These are phyloP conservation scores for Trichosporon coremiiforme DNA, from an alignment of 1,284 basidiomycete species.

Conservation along the genomic window DNA sequence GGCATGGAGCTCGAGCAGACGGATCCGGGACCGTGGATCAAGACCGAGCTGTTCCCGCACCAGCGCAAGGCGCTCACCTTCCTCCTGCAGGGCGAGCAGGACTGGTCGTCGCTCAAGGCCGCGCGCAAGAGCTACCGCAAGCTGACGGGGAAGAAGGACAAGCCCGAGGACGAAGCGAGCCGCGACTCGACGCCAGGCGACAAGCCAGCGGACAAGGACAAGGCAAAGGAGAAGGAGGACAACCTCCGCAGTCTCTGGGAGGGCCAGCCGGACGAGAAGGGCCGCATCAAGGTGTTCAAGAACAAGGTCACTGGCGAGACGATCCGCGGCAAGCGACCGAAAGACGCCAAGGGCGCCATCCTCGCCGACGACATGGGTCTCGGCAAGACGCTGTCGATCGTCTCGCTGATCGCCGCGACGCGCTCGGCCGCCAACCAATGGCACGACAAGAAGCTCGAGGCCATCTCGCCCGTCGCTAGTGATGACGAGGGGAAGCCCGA, in stretches of 20 bases:
- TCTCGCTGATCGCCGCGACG: slow-evolving; percentile 86
- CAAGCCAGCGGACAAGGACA: slow-evolving; percentile 25
- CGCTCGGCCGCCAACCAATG: slow-evolving; percentile 68
- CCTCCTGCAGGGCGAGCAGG: slow-evolving; percentile 81
- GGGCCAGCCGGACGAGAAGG: slow-evolving; percentile 48
- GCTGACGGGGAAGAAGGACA: slow-evolving; percentile 35
- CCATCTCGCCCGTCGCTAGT: slow-evolving; percentile 51
- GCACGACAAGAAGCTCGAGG: slow-evolving; percentile 61
- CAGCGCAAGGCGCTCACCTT: slow-evolving; percentile 98
- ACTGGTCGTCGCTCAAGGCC: slow-evolving; percentile 47
- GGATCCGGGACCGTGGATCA: slow-evolving; percentile 81
- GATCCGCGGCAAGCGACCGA: slow-evolving; percentile 63
- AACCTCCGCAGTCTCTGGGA: slow-evolving; percentile 51
- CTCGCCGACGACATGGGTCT: slow-evolving; percentile 97
- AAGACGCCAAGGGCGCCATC: slow-evolving; percentile 84
- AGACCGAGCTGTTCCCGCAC: slow-evolving; percentile 90
- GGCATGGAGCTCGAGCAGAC: slow-evolving; percentile 85
- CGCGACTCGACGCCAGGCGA: slow-evolving; percentile 25
- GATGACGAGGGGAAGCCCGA: slow-evolving; percentile 59
- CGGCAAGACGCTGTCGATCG: slow-evolving; percentile 93
- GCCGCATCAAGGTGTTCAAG: slow-evolving; percentile 70
- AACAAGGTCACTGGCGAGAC: slow-evolving; percentile 85
- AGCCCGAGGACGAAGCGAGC: slow-evolving; percentile 29
- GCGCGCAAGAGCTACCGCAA: slow-evolving; percentile 45
- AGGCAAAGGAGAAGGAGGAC: slow-evolving; percentile 37